Percentiles rank a stretch among this genome's conserved stretches.
phyloP scores from a whole-genome alignment of 2,329 filamentous ascomycete genomes.

The Dactylonectria macrodidyma region DNA sequence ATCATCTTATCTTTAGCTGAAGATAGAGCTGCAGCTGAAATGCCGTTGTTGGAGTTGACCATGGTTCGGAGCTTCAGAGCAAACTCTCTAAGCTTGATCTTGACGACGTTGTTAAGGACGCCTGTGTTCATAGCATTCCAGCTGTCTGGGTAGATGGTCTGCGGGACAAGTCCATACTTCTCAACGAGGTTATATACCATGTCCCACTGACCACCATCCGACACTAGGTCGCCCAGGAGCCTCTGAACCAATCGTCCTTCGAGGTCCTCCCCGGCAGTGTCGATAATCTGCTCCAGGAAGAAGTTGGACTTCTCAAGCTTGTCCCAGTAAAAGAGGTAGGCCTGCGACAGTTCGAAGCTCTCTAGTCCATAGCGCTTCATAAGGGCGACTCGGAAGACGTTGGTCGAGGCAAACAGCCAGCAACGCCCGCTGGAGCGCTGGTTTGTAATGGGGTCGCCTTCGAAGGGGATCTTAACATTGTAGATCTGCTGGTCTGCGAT shows the following conservation, averaged over 20 bases:
- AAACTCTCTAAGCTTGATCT: slow-evolving; percentile 89
- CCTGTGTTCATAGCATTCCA: slow-evolving; percentile 82
- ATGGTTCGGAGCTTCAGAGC: slow-evolving; percentile 80
- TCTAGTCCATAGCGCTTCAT: slow-evolving; percentile 87
- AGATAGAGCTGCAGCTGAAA: slow-evolving; percentile 58
- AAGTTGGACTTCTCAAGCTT: slow-evolving; percentile 94
- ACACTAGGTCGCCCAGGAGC: slow-evolving; percentile 77
- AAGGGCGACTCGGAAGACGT: slow-evolving; percentile 89
- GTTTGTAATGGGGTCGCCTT: slow-evolving; percentile 88
- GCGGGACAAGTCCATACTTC: slow-evolving; percentile 92
- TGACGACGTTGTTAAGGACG: slow-evolving; percentile 81
- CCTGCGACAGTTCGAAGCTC: slow-evolving; percentile 87
- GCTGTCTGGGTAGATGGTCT: slow-evolving; percentile 84
- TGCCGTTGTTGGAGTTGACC: slow-evolving; percentile 50
- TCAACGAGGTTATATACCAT: slow-evolving; percentile 89
- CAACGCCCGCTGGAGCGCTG: slow-evolving; percentile 87
- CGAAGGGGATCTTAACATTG: slow-evolving; percentile 86
- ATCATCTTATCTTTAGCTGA: slow-evolving; percentile 81
- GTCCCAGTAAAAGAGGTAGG: slow-evolving; percentile 94
- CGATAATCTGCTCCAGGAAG: slow-evolving; percentile 87
- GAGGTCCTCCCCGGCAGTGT: slow-evolving; percentile 79
- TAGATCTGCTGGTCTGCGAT: slow-evolving; percentile 84
- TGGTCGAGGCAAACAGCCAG: slow-evolving; percentile 95
- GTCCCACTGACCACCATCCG: slow-evolving; percentile 92
- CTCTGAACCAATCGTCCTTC: slow-evolving; percentile 81